Base-by-base conservation (phyloP, 108 stramenopile genomes). In the Fragilariopsis cylindrus region DNA sequence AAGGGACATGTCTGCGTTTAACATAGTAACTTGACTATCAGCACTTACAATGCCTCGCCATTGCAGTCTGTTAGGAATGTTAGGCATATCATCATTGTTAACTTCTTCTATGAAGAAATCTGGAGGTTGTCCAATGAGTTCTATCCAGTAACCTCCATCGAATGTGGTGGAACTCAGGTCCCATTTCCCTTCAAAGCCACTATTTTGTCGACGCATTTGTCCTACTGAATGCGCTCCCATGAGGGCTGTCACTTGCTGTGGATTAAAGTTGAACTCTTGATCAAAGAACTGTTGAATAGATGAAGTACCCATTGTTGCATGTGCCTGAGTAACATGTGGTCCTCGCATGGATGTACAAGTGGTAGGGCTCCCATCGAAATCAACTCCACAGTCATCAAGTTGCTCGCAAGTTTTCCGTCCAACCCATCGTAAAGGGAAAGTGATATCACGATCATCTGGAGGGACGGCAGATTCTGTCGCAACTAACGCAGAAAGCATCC, bases 221-320 rank as follows among this genome's bases (percentile, higher is more conserved):
- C 82, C 85, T n/a, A 85, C 73, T 12, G 82, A 54, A 49, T 88
- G 88, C 0, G 85, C 88, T 49, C 88, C 88, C 85, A 86, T 86
- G 52, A 89, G 74, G 11, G 82, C 84, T 6, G 80, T 81, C 7
- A 79, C 83, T 73, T 89, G 76, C 53, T 81, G 70, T 2, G 66
- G 55, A 65, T 12, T 50, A 43, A 84, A 81, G 13, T 72, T 81
- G 48, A 88, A 88, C 16, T 86, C 53, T 11, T 72, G 44, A 39
- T 74, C 46, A 65, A 89, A 84, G 65, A 81, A 89, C 6, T 44
- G 18, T 81, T 42, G 57, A 57, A 57, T 8, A 40, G 47, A 8
- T 65, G 71, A 53, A 73, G 72, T 60, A 48, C 52, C 60, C 57
- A 66, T 46, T 63, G 68, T 60, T 71, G 81, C 56, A 57, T 82